These are phyloP conservation scores for Phlebiopsis gigantea DNA, from an alignment of 768 basidiomycete genomes.

Conservation along the genomic window DNA sequence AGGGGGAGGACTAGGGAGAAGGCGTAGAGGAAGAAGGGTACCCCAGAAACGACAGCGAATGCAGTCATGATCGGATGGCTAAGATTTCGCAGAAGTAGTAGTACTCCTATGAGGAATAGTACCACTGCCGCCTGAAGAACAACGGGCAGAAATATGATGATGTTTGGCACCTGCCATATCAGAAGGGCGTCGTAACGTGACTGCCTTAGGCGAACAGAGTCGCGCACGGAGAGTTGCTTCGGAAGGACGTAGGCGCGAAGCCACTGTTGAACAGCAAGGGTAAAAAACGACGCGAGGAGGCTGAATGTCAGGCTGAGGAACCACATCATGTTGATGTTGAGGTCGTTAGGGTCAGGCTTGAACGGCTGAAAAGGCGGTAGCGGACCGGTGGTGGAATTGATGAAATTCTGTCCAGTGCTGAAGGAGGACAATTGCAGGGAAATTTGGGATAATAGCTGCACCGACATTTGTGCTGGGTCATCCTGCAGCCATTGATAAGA, in stretches of 20 bases:
- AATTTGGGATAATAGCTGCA: slow-evolving; percentile 10
- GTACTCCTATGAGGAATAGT: slow-evolving; percentile 10
- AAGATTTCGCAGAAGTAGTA: slow-evolving; percentile 1
- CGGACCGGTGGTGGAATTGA: slow-evolving; percentile 10
- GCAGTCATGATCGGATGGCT: neutral
- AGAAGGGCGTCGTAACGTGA: neutral
- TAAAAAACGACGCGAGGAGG: slow-evolving; percentile 20
- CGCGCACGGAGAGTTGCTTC: neutral
- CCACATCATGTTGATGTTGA: slow-evolving; percentile 22
- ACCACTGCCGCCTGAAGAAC: slow-evolving; percentile 12
- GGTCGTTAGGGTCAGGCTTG: neutral
- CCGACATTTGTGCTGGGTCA: slow-evolving; percentile 1
- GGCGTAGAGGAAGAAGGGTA: slow-evolving; percentile 1
- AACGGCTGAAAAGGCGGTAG: neutral
- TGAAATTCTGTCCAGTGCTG: neutral
- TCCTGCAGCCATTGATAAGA: slow-evolving; percentile 9
- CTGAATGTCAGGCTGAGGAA: slow-evolving; percentile 21
- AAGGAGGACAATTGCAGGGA: slow-evolving; percentile 7
- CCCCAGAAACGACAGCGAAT: neutral
- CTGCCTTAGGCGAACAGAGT: slow-evolving; percentile 7
- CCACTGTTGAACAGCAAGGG: slow-evolving; percentile 27
- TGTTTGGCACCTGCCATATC: slow-evolving; percentile 4
- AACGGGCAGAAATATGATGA: slow-evolving; percentile 10
- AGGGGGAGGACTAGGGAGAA: neutral
- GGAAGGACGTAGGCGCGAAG: slow-evolving; percentile 9